Conservation (phyloP, 805 yeast species). For the Cyberlindnera veronae region DNA sequence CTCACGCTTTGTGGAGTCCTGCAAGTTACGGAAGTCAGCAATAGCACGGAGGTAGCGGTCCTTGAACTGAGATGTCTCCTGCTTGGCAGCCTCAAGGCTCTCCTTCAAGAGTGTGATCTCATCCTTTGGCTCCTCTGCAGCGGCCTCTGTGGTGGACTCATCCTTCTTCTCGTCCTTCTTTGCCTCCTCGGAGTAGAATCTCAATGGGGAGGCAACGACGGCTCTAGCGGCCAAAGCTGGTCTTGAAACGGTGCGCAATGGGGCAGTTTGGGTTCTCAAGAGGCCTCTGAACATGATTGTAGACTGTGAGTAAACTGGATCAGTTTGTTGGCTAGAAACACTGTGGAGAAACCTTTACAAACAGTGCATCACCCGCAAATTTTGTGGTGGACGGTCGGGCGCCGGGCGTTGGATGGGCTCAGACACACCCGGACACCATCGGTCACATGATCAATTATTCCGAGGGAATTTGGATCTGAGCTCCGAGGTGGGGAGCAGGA, state of each 20-base stretch:
- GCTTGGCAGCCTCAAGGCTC: constrained; percentile 23
- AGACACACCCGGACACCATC: constrained; percentile 5
- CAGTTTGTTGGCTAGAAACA: no score
- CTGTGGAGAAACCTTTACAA: no score
- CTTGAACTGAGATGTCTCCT: constrained; percentile 27
- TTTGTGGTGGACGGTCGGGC: constrained; percentile 1
- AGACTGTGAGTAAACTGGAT: no score
- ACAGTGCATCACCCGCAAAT: constrained; percentile 9
- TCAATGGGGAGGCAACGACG: constrained; percentile 10
- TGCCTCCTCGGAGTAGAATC: constrained; percentile 29
- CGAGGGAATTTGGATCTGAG: no score
- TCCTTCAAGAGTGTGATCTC: constrained; percentile 20
- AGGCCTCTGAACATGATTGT: constrained; percentile 22
- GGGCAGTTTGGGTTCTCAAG: constrained; percentile 14
- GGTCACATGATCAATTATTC: no score
- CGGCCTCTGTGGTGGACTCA: constrained; percentile 13
- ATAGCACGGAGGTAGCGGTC: constrained; percentile 26
- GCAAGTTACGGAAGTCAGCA: constrained; percentile 31
- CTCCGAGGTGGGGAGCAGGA: background rate
- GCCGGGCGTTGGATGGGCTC: background rate
- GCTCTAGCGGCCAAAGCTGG: constrained; percentile 10
- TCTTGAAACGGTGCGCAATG: constrained; percentile 9
- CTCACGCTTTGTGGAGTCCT: constrained; percentile 30
- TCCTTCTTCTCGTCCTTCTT: constrained; percentile 19
- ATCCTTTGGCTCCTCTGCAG: constrained; percentile 21